phyloP scores from a whole-genome alignment of 2,329 filamentous ascomycete species.

The Hypoxylon sp. region DNA sequence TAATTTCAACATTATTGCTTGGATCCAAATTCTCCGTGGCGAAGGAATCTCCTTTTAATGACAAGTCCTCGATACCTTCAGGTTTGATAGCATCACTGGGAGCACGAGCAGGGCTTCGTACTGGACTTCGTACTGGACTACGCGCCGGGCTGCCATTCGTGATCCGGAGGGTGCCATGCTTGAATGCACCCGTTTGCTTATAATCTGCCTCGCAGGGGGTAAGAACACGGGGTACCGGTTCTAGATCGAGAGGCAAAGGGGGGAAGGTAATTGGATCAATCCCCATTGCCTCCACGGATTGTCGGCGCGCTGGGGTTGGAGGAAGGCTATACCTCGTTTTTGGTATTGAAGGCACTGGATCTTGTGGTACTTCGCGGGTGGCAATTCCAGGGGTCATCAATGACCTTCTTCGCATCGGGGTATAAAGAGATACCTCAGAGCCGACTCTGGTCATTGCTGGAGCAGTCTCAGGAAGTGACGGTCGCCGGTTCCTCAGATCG shows the following conservation, averaged over 20 bases:
- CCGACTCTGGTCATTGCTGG: conserved; percentile 58
- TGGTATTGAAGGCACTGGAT: conserved; percentile 30
- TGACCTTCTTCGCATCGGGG: conserved; percentile 54
- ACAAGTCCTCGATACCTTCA: conserved; percentile 5
- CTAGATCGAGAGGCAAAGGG: conserved; percentile 44
- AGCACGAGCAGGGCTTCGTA: conserved; percentile 57
- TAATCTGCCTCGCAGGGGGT: conserved; percentile 72
- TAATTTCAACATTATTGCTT: not conserved
- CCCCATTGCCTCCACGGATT: conserved; percentile 44
- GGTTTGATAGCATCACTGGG: conserved; percentile 19
- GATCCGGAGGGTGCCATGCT: conserved; percentile 73
- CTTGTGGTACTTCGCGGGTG: conserved; percentile 46
- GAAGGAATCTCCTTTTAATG: conserved; percentile 38
- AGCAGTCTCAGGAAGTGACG: conserved; percentile 44
- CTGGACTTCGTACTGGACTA: conserved; percentile 68
- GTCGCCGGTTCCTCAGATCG: conserved; percentile 54
- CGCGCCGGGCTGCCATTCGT: conserved; percentile 72
- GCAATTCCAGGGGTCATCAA: conserved; percentile 54
- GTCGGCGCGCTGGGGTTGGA: conserved; percentile 45
- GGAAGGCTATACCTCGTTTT: conserved; percentile 46
- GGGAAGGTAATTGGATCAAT: conserved; percentile 45
- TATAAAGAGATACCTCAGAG: conserved; percentile 60
- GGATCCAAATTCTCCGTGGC: conserved; percentile 5
- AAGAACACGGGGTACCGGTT: conserved; percentile 56
- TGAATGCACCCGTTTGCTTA: conserved; percentile 72